phyloP scores from a whole-genome alignment of 495 filamentous ascomycete species.

The Penicillium waksmanii region DNA sequence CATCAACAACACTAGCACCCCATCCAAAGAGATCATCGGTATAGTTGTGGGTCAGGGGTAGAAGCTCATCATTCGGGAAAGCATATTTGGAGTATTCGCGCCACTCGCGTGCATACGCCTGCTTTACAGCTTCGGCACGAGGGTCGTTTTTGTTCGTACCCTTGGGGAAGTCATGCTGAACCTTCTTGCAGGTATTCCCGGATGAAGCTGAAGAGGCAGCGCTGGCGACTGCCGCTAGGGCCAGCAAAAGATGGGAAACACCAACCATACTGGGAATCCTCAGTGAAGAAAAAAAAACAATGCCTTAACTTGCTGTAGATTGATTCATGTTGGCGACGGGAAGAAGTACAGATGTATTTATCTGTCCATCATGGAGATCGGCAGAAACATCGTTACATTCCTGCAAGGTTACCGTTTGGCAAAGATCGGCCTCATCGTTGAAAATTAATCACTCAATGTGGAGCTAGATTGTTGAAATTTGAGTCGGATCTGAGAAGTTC shows the following conservation, averaged over 20 bases:
- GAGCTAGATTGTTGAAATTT: not conserved
- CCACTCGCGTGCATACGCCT: conserved; percentile 29
- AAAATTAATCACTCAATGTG: not conserved
- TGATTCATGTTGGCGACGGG: not conserved
- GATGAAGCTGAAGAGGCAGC: conserved; percentile 9
- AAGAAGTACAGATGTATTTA: not conserved
- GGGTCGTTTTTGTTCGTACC: conserved; percentile 26
- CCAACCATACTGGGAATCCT: conserved; percentile 13
- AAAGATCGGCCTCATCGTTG: not conserved
- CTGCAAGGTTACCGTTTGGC: conserved; percentile 3
- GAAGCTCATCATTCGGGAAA: conserved; percentile 22
- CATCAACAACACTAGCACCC: conserved; percentile 29
- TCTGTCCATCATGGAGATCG: conserved; percentile 16
- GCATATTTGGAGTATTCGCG: conserved; percentile 26
- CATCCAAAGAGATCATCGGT: conserved; percentile 29
- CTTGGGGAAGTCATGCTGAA: conserved; percentile 26
- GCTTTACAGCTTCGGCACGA: conserved; percentile 24
- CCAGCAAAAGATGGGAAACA: conserved; percentile 16
- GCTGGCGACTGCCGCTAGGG: conserved; percentile 8
- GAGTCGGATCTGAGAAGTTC: not conserved
- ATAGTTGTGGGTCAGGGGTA: conserved; percentile 22
- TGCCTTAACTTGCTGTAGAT: not conserved
- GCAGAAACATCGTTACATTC: conserved; percentile 22
- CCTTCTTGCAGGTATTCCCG: conserved; percentile 17
- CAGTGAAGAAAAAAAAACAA: no score